These are phyloP conservation scores for Limnanthes douglasii DNA, from an alignment of 345 rosid species.

Conservation along the genomic window DNA sequence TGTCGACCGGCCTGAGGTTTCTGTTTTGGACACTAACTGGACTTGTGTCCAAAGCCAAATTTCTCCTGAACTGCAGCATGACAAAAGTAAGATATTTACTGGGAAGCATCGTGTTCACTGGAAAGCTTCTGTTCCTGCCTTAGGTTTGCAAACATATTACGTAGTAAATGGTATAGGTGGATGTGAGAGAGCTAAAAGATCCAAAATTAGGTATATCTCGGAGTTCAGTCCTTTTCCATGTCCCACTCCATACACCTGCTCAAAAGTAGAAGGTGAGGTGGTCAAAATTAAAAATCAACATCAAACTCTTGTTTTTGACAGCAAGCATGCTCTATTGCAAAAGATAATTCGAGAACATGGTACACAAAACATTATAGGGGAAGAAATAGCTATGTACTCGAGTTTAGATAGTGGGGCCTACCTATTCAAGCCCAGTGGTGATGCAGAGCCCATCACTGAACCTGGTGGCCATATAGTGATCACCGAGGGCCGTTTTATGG, in stretches of 20 bases:
- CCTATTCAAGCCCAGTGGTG: conserved; percentile 70
- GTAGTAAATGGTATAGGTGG: conserved; percentile 63
- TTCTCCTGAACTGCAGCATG: conserved; percentile 90
- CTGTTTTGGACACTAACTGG: conserved; percentile 80
- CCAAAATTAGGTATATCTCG: conserved; percentile 39
- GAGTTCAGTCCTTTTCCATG: conserved; percentile 38
- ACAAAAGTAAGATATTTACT: conserved; percentile 41
- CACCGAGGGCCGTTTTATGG: conserved; percentile 67
- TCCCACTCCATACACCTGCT: conserved; percentile 61
- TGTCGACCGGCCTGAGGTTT: conserved; percentile 57
- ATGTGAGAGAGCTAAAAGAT: conserved; percentile 70
- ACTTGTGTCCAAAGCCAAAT: conserved; percentile 83
- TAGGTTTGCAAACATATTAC: conserved; percentile 85
- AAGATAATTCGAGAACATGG: conserved; percentile 39
- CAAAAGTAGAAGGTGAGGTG: conserved; percentile 38
- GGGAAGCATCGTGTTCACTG: conserved; percentile 83
- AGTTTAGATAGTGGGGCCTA: conserved; percentile 87
- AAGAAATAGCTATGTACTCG: conserved; percentile 68
- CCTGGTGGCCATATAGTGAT: conserved; percentile 47
- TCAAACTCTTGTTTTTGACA: conserved; percentile 59
- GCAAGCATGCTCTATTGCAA: conserved; percentile 50
- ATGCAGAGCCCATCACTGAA: conserved; percentile 47
- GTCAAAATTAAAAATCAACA: conserved; percentile 50
- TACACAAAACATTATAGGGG: conserved; percentile 30
- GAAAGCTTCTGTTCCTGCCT: conserved; percentile 82